These are phyloP conservation scores for Penicillium daleae DNA, from an alignment of 495 filamentous ascomycete genomes.

Conservation along the genomic window DNA sequence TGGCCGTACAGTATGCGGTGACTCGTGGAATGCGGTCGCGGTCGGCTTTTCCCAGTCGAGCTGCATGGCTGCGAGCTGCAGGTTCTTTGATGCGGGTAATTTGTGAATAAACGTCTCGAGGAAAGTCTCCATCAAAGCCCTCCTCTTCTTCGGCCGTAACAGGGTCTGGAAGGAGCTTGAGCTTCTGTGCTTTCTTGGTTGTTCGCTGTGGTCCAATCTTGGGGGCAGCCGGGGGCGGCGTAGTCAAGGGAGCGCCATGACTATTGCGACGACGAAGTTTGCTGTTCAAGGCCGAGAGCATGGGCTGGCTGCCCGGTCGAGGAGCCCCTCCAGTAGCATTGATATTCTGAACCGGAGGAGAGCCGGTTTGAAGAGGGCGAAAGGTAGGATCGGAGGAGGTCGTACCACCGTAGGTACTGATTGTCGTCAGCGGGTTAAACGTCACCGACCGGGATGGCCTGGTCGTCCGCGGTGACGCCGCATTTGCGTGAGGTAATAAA, in stretches of 20 bases:
- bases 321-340: constrained; percentile 35
- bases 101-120: constrained; percentile 94
- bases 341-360: constrained; percentile 41
- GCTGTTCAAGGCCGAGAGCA: constrained; percentile 82
- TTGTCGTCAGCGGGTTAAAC: constrained; percentile 68
- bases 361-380: constrained; percentile 44
- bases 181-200: constrained; percentile 92
- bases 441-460: constrained; percentile 64
- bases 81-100: constrained; percentile 95
- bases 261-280: constrained; percentile 86
- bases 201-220: constrained; percentile 96
- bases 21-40: constrained; percentile 84
- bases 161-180: constrained; percentile 91
- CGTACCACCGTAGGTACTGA: constrained; percentile 57
- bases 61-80: constrained; percentile 89
- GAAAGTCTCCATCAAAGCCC: constrained; percentile 80
- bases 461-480: constrained; percentile 45
- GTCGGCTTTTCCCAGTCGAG: constrained; percentile 90
- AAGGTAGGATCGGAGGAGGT: constrained; percentile 49
- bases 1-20: constrained; percentile 94
- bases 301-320: constrained; percentile 58
- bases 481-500: constrained; percentile 47
- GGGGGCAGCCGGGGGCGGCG: constrained; percentile 49
- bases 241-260: constrained; percentile 64
- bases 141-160: constrained; percentile 72